Evolutionary conservation across 805 yeast species (phyloP), one percentile per base, ranked within the genome.

Genomic region (Ogataea trehalophila): DNA sequence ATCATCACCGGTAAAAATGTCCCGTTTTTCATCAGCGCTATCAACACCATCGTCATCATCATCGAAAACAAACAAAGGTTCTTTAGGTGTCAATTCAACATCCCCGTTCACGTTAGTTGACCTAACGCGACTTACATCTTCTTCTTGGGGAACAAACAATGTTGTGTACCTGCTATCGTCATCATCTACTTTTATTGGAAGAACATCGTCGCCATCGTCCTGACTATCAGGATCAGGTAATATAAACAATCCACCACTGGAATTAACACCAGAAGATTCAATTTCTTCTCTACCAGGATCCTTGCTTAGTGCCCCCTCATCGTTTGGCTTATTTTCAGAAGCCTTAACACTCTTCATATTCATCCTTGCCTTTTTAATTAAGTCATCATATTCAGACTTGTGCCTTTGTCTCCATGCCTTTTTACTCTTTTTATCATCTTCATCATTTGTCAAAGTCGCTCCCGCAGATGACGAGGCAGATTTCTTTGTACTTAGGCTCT

Each of bases 401-500:
- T 66, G 53, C 42, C 52, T 54, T 29, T 43, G 50, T 29, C 54
- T 55, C 67, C 63, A 62, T 18, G 47, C 45, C 38, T 42, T 47
- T 37, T 51, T 42, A 11, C 59, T 64, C 45, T 55, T 48, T 41
- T 51, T 52, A 57, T 53, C 49, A 51, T 46, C 56, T 3, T 18
- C 14, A 39, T 26, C 26, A n/a, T 7, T 8, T 5, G 29, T 48
- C 34, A 49, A 45, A 33, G 56, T 58, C 5, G 60, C 46, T 23
- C 44, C 15, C 9, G 38, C 8, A 6, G 47, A 17, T 17, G 48
- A 29, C 20, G 42, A 33, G 36, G 57, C 56, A 14, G 58, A 53
- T 15, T 39, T 39, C n/a, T 51, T 51, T 33, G 56, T 61, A 14
- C 53, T 55, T 14, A 58, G 40, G 5, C 61, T 62, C 58, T 89